Percentiles rank a stretch among this genome's conserved stretches.
phyloP scores from a whole-genome alignment of 257 asterid species.

The Paulownia fortunei region DNA sequence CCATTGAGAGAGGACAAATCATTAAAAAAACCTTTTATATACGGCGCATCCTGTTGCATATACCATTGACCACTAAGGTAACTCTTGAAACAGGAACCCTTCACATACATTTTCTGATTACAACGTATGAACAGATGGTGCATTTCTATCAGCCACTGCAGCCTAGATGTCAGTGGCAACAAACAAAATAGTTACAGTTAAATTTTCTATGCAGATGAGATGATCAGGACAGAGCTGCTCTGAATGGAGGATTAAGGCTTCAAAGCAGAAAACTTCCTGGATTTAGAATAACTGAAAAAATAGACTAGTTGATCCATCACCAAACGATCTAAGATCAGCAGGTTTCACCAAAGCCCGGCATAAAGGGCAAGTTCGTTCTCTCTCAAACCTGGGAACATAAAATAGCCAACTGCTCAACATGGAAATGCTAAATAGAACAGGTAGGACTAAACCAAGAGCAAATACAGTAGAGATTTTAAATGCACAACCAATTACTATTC shows the following conservation, averaged over 20 bases:
- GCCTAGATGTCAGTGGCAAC: slow-evolving; percentile 27
- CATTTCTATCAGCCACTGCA: slow-evolving; percentile 35
- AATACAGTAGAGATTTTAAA: not conserved
- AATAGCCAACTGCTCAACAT: slow-evolving; percentile 18
- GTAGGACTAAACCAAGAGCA: not conserved
- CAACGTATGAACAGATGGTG: slow-evolving; percentile 36
- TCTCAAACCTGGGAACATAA: slow-evolving; percentile 71
- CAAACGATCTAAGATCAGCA: slow-evolving; percentile 71
- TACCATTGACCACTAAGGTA: slow-evolving; percentile 22
- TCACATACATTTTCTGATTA: slow-evolving; percentile 36
- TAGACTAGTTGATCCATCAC: slow-evolving; percentile 78
- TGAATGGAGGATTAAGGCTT: slow-evolving; percentile 28
- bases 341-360: slow-evolving; percentile 85
- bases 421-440: not conserved
- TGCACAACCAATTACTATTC: too few species aligned
- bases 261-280: slow-evolving; percentile 44
- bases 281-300: slow-evolving; percentile 75
- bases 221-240: slow-evolving; percentile 42
- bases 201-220: slow-evolving; percentile 34
- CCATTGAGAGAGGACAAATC: too few species aligned
- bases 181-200: slow-evolving; percentile 36
- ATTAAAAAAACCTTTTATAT: too few species aligned
- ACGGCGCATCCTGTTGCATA: slow-evolving; percentile 31
- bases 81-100: slow-evolving; percentile 29
- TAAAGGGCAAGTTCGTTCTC: slow-evolving; percentile 86